A percentile compares a stretch with the other conserved stretches of the same genome.
Conservation (phyloP, 139 green algal species). For the Coelastrella sp. region DNA sequence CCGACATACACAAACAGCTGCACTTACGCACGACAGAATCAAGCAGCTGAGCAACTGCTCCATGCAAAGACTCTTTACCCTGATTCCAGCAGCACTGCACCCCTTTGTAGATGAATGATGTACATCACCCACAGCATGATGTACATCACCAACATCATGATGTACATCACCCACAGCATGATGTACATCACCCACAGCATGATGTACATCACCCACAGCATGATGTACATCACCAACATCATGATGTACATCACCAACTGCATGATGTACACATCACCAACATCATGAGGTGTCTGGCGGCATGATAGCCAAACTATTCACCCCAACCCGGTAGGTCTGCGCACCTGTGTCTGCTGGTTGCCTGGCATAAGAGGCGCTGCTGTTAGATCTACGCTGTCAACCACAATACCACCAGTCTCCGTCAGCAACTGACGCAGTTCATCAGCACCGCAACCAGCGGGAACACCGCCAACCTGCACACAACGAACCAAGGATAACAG, state of each 20-base stretch:
- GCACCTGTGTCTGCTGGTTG: not conserved
- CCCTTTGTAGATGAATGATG: not conserved
- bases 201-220: no score
- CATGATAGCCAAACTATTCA: not conserved
- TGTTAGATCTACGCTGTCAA: constrained; percentile 29
- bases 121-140: not conserved
- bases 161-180: not conserved
- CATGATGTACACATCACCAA: not conserved
- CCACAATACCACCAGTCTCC: not conserved
- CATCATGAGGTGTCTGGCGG: no score
- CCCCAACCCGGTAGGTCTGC: not conserved
- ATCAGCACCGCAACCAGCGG: not conserved
- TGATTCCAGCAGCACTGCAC: not conserved
- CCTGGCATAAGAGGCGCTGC: not conserved
- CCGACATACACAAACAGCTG: no score
- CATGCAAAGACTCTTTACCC: not conserved
- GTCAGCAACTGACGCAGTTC: not conserved
- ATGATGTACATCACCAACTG: not conserved
- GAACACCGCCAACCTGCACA: constrained; percentile 37
- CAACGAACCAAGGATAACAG: not conserved
- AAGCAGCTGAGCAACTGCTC: not conserved
- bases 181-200: no score
- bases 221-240: not conserved
- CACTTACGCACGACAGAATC: no score
- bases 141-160: not conserved